These are phyloP conservation scores for Penicillium expansum DNA, from an alignment of 2,329 filamentous ascomycete species.

Conservation along the genomic window DNA sequence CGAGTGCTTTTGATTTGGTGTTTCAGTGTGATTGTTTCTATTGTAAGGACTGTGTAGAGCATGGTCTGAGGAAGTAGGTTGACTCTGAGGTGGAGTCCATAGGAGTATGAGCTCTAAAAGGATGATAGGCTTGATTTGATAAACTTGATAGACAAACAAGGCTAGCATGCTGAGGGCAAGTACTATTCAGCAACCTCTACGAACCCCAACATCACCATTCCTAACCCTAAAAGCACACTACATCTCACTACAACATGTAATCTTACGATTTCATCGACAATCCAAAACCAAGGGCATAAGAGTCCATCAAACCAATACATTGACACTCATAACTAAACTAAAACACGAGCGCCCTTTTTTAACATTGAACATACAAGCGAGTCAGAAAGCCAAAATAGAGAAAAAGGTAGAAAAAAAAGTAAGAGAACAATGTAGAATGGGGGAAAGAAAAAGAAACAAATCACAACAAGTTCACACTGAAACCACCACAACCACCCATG, in stretches of 20 bases:
- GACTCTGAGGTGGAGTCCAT: background rate
- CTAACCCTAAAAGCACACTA: constrained; percentile 24
- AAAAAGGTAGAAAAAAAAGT: background rate
- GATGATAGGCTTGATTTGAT: too few species aligned
- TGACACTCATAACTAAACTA: constrained; percentile 10
- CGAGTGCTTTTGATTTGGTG: background rate
- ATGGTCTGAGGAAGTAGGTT: background rate
- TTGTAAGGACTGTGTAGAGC: background rate
- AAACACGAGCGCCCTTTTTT: constrained; percentile 3
- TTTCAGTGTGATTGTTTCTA: background rate
- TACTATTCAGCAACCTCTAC: too few species aligned
- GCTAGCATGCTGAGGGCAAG: background rate
- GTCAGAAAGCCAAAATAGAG: background rate
- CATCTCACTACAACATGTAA: background rate
- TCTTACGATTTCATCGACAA: background rate
- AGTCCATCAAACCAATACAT: constrained; percentile 2
- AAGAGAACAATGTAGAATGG: background rate
- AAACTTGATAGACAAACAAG: background rate
- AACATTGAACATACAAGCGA: background rate
- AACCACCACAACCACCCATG: background rate
- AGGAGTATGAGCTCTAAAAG: too few species aligned
- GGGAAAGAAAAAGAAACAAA: background rate
- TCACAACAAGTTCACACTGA: background rate
- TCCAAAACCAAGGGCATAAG: background rate
- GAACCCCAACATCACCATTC: constrained; percentile 8